Percentiles rank a stretch among this genome's conserved stretches.
Conservation (phyloP, 2,329 filamentous ascomycete species). For the Penicillium sp. region DNA sequence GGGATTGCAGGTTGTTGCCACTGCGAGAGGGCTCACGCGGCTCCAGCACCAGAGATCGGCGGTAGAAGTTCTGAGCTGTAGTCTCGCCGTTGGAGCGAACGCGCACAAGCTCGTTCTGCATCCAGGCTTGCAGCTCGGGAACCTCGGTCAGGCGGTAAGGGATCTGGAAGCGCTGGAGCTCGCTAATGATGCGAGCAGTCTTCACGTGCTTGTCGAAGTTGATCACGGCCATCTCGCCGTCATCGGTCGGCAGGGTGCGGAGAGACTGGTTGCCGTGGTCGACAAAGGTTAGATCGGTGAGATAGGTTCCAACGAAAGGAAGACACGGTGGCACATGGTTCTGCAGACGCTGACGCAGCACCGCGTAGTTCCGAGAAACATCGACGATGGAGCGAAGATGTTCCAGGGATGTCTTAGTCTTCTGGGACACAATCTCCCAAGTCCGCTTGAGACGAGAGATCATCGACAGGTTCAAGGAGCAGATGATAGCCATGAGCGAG, state of each 20-base stretch:
- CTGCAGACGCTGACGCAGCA: slow-evolving; percentile 75
- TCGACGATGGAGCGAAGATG: slow-evolving; percentile 80
- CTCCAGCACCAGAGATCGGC: slow-evolving; percentile 78
- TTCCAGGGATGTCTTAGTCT: slow-evolving; percentile 75
- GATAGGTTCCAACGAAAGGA: slow-evolving; percentile 91
- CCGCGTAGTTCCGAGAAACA: slow-evolving; percentile 83
- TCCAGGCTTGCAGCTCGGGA: slow-evolving; percentile 88
- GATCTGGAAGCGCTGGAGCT: slow-evolving; percentile 93
- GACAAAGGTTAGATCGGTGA: slow-evolving; percentile 93
- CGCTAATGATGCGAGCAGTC: slow-evolving; percentile 91
- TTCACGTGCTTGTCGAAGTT: slow-evolving; percentile 97
- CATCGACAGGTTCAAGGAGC: slow-evolving; percentile 85
- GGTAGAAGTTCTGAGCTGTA: slow-evolving; percentile 66
- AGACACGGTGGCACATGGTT: slow-evolving; percentile 87
- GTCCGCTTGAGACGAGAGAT: slow-evolving; percentile 83
- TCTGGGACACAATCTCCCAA: slow-evolving; percentile 82
- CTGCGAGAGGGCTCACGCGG: slow-evolving; percentile 47
- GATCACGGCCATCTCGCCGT: slow-evolving; percentile 69
- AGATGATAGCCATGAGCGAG: slow-evolving; percentile 93
- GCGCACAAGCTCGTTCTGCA: slow-evolving; percentile 72
- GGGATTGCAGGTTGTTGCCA: slow-evolving; percentile 19
- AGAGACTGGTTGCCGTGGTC: slow-evolving; percentile 89
- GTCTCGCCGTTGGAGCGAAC: slow-evolving; percentile 63
- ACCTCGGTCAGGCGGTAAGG: slow-evolving; percentile 80
- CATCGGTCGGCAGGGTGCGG: slow-evolving; percentile 66